phyloP scores from a whole-genome alignment of 2,329 filamentous ascomycete species.

The Penicillium sp. region DNA sequence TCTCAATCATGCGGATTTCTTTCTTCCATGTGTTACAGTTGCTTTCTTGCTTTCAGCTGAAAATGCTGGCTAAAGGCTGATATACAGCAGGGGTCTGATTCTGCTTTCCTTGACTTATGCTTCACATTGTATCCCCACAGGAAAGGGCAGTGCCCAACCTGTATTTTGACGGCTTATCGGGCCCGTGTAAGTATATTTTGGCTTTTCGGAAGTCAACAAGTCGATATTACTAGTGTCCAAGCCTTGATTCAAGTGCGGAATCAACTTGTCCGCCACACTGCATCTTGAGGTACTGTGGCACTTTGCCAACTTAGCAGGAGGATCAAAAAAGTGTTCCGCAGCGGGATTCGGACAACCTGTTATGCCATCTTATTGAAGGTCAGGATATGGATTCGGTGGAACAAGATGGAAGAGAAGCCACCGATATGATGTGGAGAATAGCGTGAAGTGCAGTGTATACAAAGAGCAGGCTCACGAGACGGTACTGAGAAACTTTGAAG shows the following conservation, averaged over 20 bases:
- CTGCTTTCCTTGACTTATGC: background rate
- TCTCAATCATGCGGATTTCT: background rate
- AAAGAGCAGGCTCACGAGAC: background rate
- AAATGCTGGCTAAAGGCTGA: background rate
- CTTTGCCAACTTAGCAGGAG: background rate
- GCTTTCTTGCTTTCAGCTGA: too few species aligned
- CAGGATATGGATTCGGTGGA: background rate
- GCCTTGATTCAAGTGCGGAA: background rate
- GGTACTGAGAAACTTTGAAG: background rate
- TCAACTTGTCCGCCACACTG: background rate
- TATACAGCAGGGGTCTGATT: background rate
- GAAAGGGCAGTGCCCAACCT: background rate
- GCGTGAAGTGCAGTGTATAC: background rate
- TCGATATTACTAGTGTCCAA: background rate
- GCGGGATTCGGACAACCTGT: background rate
- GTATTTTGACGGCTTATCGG: too few species aligned
- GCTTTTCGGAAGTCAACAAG: background rate
- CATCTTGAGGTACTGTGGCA: background rate
- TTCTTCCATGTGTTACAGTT: too few species aligned
- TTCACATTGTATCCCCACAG: background rate
- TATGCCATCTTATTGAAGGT: background rate
- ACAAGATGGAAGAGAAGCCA: background rate
- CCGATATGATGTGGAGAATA: background rate
- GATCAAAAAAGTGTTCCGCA: background rate
- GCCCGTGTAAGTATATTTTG: background rate